phyloP scores from a whole-genome alignment of 2,329 filamentous ascomycete genomes.

The Endoconidiophora polonica region DNA sequence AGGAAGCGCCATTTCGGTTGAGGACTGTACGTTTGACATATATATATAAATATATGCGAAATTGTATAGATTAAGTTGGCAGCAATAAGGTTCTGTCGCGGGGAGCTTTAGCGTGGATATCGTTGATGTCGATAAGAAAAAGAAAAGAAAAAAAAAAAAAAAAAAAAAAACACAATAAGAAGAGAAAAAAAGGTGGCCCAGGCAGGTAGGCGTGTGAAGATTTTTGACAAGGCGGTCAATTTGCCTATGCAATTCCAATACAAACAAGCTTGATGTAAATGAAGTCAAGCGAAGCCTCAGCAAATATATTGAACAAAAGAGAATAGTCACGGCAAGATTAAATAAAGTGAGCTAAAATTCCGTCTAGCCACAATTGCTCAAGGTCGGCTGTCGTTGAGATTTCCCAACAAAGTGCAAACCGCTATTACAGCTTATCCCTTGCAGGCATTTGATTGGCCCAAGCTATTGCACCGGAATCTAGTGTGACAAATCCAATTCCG shows the following conservation, averaged over 20 bases:
- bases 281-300: no score
- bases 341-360: no score
- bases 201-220: no score
- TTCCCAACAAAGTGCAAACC: neutral
- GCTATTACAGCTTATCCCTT: neutral
- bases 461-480: neutral
- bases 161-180: neutral
- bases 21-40: neutral
- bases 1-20: slow-evolving; percentile 2
- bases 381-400: no score
- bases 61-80: neutral
- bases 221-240: no score
- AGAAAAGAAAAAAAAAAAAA: neutral
- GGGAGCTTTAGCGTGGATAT: no score
- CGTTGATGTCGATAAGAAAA: neutral
- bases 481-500: neutral
- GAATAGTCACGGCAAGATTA: neutral
- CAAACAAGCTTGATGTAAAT: no score
- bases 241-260: no score
- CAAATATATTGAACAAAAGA: no score
- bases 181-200: no score
- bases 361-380: no score
- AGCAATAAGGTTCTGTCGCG: no score
- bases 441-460: slow-evolving; percentile 6
- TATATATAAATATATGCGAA: neutral